Evolutionary conservation across 106 monocot species (phyloP).

Genomic region (Cymbidium sinense): DNA sequence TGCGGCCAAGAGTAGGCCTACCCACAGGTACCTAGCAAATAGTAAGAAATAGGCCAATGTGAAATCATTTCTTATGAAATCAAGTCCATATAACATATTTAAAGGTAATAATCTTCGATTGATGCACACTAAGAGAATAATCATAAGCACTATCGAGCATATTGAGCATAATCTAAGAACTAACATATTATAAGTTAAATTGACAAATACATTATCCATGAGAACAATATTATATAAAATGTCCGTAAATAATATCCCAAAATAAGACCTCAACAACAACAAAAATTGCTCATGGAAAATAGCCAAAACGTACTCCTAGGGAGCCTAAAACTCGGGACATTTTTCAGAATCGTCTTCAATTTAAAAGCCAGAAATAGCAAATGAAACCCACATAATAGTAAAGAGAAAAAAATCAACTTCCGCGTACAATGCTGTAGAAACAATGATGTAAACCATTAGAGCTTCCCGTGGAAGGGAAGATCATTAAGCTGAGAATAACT

Average conservation of each 20-base stretch:
- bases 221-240: neutral
- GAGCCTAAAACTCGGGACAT: neutral
- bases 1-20: slow-evolving; percentile 70
- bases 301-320: too few relatives aligned
- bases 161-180: neutral
- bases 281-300: neutral
- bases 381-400: neutral
- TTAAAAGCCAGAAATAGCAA: neutral
- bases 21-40: slow-evolving; percentile 65
- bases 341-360: neutral
- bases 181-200: too few relatives aligned
- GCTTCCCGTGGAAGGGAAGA: neutral
- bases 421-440: neutral
- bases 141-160: neutral
- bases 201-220: neutral
- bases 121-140: neutral
- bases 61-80: neutral
- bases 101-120: neutral
- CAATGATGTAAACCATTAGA: neutral
- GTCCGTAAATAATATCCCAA: neutral
- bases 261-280: neutral
- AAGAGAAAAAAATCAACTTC: too few relatives aligned
- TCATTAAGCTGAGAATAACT: neutral
- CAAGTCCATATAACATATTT: neutral
- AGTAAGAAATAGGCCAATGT: neutral